A percentile compares a stretch with the other conserved stretches of the same genome.
phyloP scores from a whole-genome alignment of 2,329 filamentous ascomycete species.

The Penicillium oxalicum region DNA sequence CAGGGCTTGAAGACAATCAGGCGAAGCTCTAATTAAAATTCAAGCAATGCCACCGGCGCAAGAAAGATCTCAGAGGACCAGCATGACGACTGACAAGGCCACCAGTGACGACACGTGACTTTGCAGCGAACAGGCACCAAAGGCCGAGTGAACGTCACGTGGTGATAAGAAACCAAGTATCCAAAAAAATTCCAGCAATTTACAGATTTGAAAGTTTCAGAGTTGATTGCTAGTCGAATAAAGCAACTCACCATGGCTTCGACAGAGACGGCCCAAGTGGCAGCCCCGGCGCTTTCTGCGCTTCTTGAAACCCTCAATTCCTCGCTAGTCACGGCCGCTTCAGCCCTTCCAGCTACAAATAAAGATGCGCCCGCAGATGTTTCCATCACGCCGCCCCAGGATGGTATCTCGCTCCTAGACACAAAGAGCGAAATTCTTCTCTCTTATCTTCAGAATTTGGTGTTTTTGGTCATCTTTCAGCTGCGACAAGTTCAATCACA shows the following conservation, averaged over 20 bases:
- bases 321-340: slow-evolving; percentile 30
- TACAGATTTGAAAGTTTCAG: background rate
- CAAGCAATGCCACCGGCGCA: background rate
- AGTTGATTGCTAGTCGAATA: too few species aligned
- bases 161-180: slow-evolving; percentile 3
- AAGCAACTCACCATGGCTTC: slow-evolving; percentile 20
- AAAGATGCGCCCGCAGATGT: slow-evolving; percentile 50
- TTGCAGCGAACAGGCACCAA: background rate
- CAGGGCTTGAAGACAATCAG: background rate
- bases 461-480: slow-evolving; percentile 78
- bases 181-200: slow-evolving; percentile 5
- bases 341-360: slow-evolving; percentile 30
- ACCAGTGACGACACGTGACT: slow-evolving; percentile 1
- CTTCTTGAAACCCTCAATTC: slow-evolving; percentile 32
- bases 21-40: too few species aligned
- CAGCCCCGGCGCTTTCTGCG: slow-evolving; percentile 22
- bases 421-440: slow-evolving; percentile 96
- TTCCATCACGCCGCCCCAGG: slow-evolving; percentile 65
- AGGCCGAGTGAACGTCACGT: background rate
- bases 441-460: slow-evolving; percentile 89
- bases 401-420: slow-evolving; percentile 91
- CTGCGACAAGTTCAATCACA: slow-evolving; percentile 52
- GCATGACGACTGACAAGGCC: background rate
- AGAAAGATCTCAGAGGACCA: slow-evolving; percentile 2
- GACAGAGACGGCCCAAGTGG: slow-evolving; percentile 17